phyloP scores from a whole-genome alignment of 2,329 filamentous ascomycete genomes.

The Rhinocladiella mackenziei region DNA sequence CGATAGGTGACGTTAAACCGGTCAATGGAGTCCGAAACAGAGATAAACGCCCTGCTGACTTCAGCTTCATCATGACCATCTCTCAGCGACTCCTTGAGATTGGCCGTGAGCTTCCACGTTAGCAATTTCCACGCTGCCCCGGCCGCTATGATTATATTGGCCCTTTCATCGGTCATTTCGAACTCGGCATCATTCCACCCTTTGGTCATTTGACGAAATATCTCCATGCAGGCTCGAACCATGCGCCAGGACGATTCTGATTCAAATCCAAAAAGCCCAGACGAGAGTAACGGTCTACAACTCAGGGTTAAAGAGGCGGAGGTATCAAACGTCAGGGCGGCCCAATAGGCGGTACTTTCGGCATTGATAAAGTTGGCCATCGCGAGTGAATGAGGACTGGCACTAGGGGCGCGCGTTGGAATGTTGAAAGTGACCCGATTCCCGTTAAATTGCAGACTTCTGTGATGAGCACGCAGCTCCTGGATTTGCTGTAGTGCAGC shows the following conservation, averaged over 20 bases:
- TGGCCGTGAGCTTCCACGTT: constrained; percentile 31
- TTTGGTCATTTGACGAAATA: constrained; percentile 29
- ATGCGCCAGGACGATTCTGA: constrained; percentile 30
- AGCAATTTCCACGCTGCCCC: constrained; percentile 31
- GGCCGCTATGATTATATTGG: constrained; percentile 32
- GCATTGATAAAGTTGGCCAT: constrained; percentile 37
- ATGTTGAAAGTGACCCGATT: constrained; percentile 1
- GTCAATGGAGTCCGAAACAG: constrained; percentile 29
- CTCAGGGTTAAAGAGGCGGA: constrained; percentile 41
- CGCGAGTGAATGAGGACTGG: too few relatives aligned
- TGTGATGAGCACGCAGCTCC: constrained; percentile 37
- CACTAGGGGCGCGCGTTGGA: constrained; percentile 24
- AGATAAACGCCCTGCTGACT: constrained; percentile 28
- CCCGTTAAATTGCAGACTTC: constrained; percentile 40
- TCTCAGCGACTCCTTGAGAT: constrained; percentile 33
- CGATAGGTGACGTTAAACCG: constrained; percentile 32
- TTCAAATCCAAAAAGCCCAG: constrained; percentile 34
- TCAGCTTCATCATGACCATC: constrained; percentile 32
- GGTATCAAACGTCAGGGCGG: constrained; percentile 42
- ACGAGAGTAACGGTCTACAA: constrained; percentile 38
- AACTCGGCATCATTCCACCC: constrained; percentile 28
- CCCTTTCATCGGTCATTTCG: constrained; percentile 30
- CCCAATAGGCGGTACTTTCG: constrained; percentile 42
- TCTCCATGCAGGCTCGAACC: constrained; percentile 30
- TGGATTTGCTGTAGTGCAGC: constrained; percentile 42